These are phyloP conservation scores for Aspergillus persii DNA, from an alignment of 2,329 filamentous ascomycete species.

Conservation along the genomic window DNA sequence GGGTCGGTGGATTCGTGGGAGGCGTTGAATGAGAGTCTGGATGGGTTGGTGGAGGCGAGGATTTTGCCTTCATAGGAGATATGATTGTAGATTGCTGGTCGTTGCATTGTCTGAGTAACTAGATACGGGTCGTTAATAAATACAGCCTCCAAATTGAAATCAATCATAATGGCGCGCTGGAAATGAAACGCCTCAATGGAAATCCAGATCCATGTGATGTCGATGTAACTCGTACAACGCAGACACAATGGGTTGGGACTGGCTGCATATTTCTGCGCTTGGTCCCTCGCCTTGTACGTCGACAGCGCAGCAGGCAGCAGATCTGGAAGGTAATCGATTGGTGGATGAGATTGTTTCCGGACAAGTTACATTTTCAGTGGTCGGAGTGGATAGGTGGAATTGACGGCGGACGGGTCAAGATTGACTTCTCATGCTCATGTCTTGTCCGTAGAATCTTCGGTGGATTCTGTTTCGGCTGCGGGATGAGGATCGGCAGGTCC, in stretches of 20 bases:
- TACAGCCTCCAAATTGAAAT: background rate
- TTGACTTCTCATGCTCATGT: constrained; percentile 13
- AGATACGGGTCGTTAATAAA: background rate
- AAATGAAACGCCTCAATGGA: background rate
- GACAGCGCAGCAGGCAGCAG: background rate
- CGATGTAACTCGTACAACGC: background rate
- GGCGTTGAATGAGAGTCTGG: background rate
- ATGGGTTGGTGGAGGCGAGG: background rate
- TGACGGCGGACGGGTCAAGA: background rate
- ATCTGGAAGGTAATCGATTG: background rate
- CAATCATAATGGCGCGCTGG: background rate
- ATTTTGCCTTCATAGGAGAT: background rate
- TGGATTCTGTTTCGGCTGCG: constrained; percentile 12
- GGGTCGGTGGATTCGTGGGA: background rate
- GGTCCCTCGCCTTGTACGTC: background rate
- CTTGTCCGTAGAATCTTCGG: constrained; percentile 21
- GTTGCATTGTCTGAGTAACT: background rate
- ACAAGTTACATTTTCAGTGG: background rate
- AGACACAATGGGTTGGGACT: background rate
- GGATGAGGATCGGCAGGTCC: constrained; percentile 11
- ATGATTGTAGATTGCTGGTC: too few relatives aligned
- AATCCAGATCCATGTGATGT: background rate
- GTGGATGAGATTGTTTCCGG: background rate
- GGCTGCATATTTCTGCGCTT: background rate
- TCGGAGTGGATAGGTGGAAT: background rate